Base-by-base conservation (phyloP, 768 basidiomycete genomes). In the Tricholoma furcatifolium region DNA sequence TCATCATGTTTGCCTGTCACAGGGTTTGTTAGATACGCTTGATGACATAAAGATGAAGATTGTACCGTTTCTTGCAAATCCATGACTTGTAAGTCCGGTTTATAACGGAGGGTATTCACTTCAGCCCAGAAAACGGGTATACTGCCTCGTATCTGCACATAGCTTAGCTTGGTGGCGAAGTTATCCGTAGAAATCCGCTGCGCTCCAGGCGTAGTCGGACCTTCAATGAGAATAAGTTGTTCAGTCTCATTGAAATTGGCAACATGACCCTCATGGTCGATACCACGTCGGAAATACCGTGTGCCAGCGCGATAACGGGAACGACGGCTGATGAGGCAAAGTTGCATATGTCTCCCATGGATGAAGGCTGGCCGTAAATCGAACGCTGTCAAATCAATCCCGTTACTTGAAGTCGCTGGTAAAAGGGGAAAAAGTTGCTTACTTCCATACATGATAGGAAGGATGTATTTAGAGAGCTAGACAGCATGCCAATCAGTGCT, bases 221-320 rank as follows among this genome's bases (percentile, higher is more conserved):
- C 77, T 54, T 93, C 90, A 11, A 95, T 78, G 14, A 96, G 76
- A 23, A 96, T 74, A 53, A 99, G 76, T 67, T 98, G 97, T 65
- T 99, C 97, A 6, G 97, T 96, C 70, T 99, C 97, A 67, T 98
- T 97, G 73, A 93, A 98, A 70, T 99, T 99, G 52, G 94, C 93
- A 38, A 91, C 91, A 66, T 98, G 83, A 2, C 95, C 97, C 8
- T 88, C 76, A 17, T 82, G 74, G 67, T 98, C 94, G 60, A 99
- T 79, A 4, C 97, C 97, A 43, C 97, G 86, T 17, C 93, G 83
- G 73, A 98, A 97, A 78, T 96, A 98, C 45, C 97, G 91, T 12
- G 97, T 98, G 5, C 97, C 97, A 24, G 97, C 93, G 53, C 96
- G 85, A 73, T 88, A 90, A 18, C 97, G 89, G 10, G 93, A 95